These are phyloP conservation scores for Xylaria longipes DNA, from an alignment of 495 filamentous ascomycete species.

Conservation along the genomic window DNA sequence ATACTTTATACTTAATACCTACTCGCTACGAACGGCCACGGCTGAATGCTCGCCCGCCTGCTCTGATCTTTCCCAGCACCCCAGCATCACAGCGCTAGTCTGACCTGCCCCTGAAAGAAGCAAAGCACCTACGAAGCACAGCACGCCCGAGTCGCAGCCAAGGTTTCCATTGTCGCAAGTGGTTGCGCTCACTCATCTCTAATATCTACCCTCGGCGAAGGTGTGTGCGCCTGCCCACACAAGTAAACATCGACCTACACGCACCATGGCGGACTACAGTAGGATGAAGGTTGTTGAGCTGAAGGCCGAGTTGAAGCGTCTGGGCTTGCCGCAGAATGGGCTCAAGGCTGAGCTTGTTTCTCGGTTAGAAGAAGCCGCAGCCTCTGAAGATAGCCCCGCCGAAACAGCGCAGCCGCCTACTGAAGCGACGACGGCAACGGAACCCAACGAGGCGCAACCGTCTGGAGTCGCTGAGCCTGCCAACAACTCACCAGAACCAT, in stretches of 20 bases:
- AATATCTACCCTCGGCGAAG: neutral
- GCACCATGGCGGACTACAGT: conserved; percentile 61
- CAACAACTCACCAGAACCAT: conserved; percentile 27
- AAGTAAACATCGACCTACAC: neutral
- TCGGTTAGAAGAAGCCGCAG: conserved; percentile 50
- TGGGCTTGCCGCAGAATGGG: conserved; percentile 60
- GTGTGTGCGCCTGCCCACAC: neutral
- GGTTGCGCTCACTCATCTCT: neutral
- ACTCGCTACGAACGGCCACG: neutral
- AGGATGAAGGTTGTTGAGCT: conserved; percentile 66
- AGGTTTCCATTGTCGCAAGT: conserved; percentile 12
- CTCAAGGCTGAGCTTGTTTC: conserved; percentile 64
- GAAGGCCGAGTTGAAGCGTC: conserved; percentile 62
- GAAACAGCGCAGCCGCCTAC: conserved; percentile 24
- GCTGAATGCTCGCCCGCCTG: conserved; percentile 5
- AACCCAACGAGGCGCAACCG: conserved; percentile 23
- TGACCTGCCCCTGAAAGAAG: neutral
- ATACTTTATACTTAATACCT: neutral
- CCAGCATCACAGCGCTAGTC: neutral
- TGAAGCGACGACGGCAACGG: conserved; percentile 19
- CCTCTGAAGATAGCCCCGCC: conserved; percentile 27
- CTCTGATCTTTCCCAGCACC: neutral
- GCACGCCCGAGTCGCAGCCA: neutral
- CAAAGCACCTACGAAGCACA: neutral
- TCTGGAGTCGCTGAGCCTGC: conserved; percentile 29